Base-by-base conservation (phyloP, 1,284 basidiomycete genomes). In the Gomphus bonarii region DNA sequence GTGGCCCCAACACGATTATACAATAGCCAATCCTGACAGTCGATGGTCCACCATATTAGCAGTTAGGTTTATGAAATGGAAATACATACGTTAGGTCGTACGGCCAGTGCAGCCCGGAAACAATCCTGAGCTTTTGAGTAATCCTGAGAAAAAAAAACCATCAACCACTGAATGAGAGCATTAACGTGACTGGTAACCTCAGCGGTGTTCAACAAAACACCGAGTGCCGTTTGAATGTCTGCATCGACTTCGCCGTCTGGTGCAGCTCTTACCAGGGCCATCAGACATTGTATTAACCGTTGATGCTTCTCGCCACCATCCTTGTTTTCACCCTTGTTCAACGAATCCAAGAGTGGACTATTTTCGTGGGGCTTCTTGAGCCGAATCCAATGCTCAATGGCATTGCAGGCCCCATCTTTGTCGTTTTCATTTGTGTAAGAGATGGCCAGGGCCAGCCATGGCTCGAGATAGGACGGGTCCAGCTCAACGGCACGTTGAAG, bases 1-100 rank as follows among this genome's bases (percentile, higher is more conserved):
- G 95, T 98, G 16, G 95, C 95, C 14, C 95, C 95, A 28, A 98
- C 88, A 25, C 95, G 84, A 68, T 99, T 99, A 72, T 94, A 97
- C 61, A 99, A 71, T 50, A 95, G 73, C 88, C 92, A 97, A 67
- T 99, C 95, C 89, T 94, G 61, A 11, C 28, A 12, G 18, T 22
- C 30, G 61, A 11, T 22, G 11, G 18, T 22, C 30, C 42, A 51
- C 30, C 59, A 57, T 55, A 48, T 52, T 36, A 53, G 52, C 38
- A 49, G 58, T 20, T 25, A 40, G 54, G 44, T 18, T 9, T 12
- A 49, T n/a, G 40, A 11, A 10, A 42, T 20, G 54, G 8, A 30
- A 25, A 20, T 51, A 71, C 82, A 58, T 65, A 94, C 91, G 61
- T 93, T 84, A 1, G 95, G 95, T 58, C 92, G 79, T 50, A 91